phyloP scores from a whole-genome alignment of 805 yeast species.

The Candida insectorum region DNA sequence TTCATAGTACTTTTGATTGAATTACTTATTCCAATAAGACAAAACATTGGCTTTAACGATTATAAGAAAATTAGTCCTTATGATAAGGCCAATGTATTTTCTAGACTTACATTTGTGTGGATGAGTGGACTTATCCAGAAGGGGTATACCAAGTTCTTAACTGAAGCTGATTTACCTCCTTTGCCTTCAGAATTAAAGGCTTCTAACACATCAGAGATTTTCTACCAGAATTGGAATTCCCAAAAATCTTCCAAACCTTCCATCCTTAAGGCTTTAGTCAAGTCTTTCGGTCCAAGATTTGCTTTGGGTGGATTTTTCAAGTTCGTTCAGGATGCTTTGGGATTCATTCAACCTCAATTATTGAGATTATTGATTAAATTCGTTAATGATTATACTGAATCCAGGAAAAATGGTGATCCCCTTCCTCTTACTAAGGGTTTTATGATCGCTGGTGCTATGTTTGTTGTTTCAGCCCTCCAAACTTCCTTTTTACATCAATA shows the following conservation, averaged over 20 bases:
- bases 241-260: conserved; percentile 50
- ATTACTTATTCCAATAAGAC: conserved; percentile 30
- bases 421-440: conserved; percentile 71
- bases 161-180: conserved; percentile 68
- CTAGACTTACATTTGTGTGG: conserved; percentile 83
- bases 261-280: conserved; percentile 55
- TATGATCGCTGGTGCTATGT: conserved; percentile 74
- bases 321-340: conserved; percentile 68
- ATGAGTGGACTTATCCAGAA: conserved; percentile 79
- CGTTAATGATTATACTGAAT: conserved; percentile 36
- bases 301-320: conserved; percentile 71
- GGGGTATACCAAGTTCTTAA: conserved; percentile 62
- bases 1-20: conserved; percentile 44
- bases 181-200: conserved; percentile 70
- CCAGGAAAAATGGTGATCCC: conserved; percentile 33
- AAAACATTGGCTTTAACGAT: conserved; percentile 20
- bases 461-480: conserved; percentile 70
- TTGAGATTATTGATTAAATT: conserved; percentile 27
- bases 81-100: conserved; percentile 66
- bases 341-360: conserved; percentile 38
- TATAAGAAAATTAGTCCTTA: conserved; percentile 33
- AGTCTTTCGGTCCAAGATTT: conserved; percentile 74
- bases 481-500: conserved; percentile 77
- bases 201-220: conserved; percentile 42
- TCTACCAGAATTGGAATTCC: conserved; percentile 58